Base-by-base conservation (phyloP, 1,284 basidiomycete genomes). In the Cryptococcus jaspeensis region DNA sequence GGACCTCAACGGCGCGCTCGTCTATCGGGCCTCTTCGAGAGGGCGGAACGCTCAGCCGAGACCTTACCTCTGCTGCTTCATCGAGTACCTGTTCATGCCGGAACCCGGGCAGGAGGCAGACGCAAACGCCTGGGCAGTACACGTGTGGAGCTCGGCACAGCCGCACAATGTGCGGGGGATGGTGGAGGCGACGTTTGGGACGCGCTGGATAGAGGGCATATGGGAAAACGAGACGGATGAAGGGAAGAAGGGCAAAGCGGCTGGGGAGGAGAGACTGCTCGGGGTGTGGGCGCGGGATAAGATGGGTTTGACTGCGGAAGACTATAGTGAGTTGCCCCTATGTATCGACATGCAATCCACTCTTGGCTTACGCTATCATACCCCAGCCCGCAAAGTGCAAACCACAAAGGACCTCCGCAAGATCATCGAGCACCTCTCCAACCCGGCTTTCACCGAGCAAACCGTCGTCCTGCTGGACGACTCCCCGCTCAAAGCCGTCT, bases 101-200 rank as follows among this genome's bases (percentile, higher is more conserved):
- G 67, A 70, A 35, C 61, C 60, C 3, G 25, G 16, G 7, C 22
- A 36, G 18, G 3, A 6, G 32, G 35, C 28, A 22, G 42, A 50
- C 25, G 44, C 16, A 25, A 55, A 69, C 15, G 63, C 70, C 9
- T 78, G 67, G 65, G 71, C 74, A 42, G 72, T 72, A 2, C 72
- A 75, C 38, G 75, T 78, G 16, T 78, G 76, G 76, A 68, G 64
- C 28, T 73, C 71, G 5, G 76, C 76, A 4, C 75, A 77, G 53
- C 75, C 75, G 9, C 67, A 74, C 48, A 78, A 78, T 50, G 76
- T 78, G 7, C 53, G 70, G 18, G 52, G 42, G 1, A 78, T 78
- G 76, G 72, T 78, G 11, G 68, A 74, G 47, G 49, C 50, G 12
- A 59, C 65, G 16, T 75, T 78, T 57, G 73, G 70, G 2, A 54